phyloP scores from a whole-genome alignment of 768 basidiomycete species.

The Mycena latifolia region DNA sequence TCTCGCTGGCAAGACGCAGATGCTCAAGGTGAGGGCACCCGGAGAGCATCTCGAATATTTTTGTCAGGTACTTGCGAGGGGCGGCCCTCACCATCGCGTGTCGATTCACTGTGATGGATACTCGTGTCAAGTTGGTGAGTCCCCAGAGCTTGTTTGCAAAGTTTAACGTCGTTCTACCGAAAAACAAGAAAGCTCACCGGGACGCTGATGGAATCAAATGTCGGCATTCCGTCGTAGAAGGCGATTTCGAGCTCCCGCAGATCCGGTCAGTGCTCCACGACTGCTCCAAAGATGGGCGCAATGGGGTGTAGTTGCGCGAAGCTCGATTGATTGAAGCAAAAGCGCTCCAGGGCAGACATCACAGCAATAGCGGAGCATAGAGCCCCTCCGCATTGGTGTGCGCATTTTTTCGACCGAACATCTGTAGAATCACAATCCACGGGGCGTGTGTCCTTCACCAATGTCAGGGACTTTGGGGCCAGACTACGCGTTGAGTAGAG shows the following conservation, averaged over 20 bases:
- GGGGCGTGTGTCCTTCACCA: background rate
- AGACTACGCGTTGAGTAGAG: background rate
- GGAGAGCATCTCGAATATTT: background rate
- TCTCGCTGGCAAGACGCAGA: background rate
- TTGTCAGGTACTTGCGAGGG: background rate
- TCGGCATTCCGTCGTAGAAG: background rate
- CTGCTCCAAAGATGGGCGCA: background rate
- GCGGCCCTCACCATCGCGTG: background rate
- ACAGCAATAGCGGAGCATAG: background rate
- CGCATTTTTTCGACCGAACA: background rate
- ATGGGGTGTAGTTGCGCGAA: background rate
- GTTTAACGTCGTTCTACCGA: background rate
- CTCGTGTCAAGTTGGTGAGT: background rate
- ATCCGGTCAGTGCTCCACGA: background rate
- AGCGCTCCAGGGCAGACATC: background rate
- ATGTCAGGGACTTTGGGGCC: background rate
- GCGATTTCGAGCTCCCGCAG: conserved; percentile 1
- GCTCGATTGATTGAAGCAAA: background rate
- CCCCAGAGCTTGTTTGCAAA: background rate
- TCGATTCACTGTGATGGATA: background rate
- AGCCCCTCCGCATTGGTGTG: background rate
- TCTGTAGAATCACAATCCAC: background rate
- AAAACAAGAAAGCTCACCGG: background rate
- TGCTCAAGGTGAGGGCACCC: background rate
- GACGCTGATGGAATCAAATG: background rate